Conservation (phyloP, 441 rosid genomes). For the Bruguiera hainesii region DNA sequence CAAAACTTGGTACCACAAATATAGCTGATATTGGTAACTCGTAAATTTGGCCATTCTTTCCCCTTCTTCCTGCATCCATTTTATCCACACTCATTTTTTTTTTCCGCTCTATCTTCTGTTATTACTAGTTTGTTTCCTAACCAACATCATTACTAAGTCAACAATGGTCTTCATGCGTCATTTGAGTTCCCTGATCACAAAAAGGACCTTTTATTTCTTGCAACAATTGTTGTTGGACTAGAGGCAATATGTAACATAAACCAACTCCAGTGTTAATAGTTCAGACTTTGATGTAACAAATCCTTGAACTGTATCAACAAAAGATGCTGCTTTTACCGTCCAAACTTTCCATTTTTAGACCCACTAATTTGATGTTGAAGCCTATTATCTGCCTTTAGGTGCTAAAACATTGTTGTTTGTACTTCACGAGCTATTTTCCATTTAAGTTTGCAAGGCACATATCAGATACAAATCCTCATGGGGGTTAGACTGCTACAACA, state of each 20-base stretch:
- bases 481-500: neutral
- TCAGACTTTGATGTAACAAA: neutral
- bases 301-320: neutral
- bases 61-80: too few relatives aligned
- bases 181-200: too few relatives aligned
- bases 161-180: too few relatives aligned
- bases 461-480: neutral
- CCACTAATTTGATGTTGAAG: neutral
- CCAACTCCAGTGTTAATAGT: neutral
- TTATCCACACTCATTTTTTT: too few relatives aligned
- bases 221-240: neutral
- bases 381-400: neutral
- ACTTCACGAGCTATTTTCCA: neutral
- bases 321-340: neutral
- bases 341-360: neutral
- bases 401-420: neutral
- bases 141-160: too few relatives aligned
- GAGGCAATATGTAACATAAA: neutral
- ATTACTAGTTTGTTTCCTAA: too few relatives aligned
- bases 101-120: too few relatives aligned
- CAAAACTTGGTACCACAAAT: too few relatives aligned
- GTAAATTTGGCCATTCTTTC: too few relatives aligned
- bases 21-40: too few relatives aligned
- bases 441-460: constrained; percentile 5
- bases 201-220: neutral